Percentiles rank a stretch among this genome's conserved stretches.
Conservation (phyloP, 164 flowering plant genomes). For the Warburgia ugandensis region DNA sequence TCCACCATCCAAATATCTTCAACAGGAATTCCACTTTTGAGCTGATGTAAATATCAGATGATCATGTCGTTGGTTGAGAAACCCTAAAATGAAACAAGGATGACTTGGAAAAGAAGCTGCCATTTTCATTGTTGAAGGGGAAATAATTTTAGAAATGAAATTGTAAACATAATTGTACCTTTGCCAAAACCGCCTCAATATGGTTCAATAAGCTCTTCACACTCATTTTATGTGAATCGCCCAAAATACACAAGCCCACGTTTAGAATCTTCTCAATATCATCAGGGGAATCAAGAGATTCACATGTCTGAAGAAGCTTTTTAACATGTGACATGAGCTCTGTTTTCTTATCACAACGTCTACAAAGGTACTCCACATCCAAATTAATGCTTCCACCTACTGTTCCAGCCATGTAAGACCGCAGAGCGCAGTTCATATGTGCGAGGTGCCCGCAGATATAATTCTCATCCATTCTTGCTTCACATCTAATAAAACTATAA, state of each 20-base stretch:
- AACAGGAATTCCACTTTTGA: constrained; percentile 30
- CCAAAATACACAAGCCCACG: constrained; percentile 47
- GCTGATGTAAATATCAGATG: constrained; percentile 41
- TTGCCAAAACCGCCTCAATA: constrained; percentile 30
- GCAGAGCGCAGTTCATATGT: constrained; percentile 76
- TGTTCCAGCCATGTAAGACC: constrained; percentile 78
- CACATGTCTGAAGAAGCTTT: constrained; percentile 37
- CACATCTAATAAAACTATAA: constrained; percentile 64
- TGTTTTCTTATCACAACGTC: constrained; percentile 80
- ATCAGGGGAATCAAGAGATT: constrained; percentile 39
- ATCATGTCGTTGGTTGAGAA: constrained; percentile 18
- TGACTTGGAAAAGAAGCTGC: constrained; percentile 10
- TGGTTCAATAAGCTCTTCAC: constrained; percentile 35
- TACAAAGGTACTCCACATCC: constrained; percentile 79
- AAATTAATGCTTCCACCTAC: constrained; percentile 73
- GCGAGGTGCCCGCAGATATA: constrained; percentile 71
- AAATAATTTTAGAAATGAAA: neutral
- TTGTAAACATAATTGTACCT: constrained; percentile 30
- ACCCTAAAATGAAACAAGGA: constrained; percentile 12
- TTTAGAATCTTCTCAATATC: constrained; percentile 51
- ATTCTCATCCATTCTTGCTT: constrained; percentile 35
- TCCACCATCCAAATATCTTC: constrained; percentile 47
- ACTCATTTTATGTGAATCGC: constrained; percentile 39
- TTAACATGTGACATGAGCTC: constrained; percentile 55
- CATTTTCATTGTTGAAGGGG: constrained; percentile 1